Evolutionary conservation across 176 grass and related monocot species (phyloP).

Genomic region (Juncus inflexus): DNA sequence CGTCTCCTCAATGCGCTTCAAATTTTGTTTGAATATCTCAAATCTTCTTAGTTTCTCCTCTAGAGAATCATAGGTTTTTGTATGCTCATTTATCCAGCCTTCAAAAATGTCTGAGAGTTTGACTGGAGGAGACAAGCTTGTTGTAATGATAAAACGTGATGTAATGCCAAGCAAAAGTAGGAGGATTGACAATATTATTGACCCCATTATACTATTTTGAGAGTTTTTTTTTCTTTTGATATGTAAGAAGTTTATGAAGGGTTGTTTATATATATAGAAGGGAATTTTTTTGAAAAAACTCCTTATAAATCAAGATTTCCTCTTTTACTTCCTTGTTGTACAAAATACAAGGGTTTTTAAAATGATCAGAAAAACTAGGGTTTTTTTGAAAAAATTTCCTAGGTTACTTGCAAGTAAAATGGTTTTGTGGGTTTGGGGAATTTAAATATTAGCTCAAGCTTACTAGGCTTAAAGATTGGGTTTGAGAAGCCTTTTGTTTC

Average conservation of each 20-base stretch:
- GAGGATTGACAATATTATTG: constrained; percentile 26
- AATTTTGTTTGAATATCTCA: constrained; percentile 54
- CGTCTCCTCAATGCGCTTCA: constrained; percentile 63
- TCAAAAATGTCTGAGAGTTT: constrained; percentile 36
- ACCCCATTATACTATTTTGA: constrained; percentile 36
- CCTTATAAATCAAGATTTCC: too few relatives aligned
- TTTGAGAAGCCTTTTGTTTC: constrained; percentile 36
- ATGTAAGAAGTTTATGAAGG: background rate
- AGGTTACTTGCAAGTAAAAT: constrained; percentile 70
- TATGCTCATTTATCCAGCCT: constrained; percentile 47
- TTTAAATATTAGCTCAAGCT: constrained; percentile 39
- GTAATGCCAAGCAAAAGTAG: constrained; percentile 32
- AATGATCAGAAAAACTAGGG: too few relatives aligned
- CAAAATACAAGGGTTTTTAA: too few relatives aligned
- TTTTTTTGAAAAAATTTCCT: background rate
- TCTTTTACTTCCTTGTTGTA: too few relatives aligned
- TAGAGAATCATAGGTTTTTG: constrained; percentile 38
- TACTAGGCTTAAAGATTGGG: constrained; percentile 42
- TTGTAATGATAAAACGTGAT: constrained; percentile 26
- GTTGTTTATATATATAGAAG: constrained; percentile 33
- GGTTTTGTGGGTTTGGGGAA: constrained; percentile 28
- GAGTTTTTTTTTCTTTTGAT: constrained; percentile 16
- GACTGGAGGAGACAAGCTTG: constrained; percentile 29
- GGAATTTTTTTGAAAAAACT: background rate
- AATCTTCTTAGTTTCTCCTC: constrained; percentile 62